These are phyloP conservation scores for Allantophomopsis lycopodina DNA, from an alignment of 2,329 filamentous ascomycete species.

Conservation along the genomic window DNA sequence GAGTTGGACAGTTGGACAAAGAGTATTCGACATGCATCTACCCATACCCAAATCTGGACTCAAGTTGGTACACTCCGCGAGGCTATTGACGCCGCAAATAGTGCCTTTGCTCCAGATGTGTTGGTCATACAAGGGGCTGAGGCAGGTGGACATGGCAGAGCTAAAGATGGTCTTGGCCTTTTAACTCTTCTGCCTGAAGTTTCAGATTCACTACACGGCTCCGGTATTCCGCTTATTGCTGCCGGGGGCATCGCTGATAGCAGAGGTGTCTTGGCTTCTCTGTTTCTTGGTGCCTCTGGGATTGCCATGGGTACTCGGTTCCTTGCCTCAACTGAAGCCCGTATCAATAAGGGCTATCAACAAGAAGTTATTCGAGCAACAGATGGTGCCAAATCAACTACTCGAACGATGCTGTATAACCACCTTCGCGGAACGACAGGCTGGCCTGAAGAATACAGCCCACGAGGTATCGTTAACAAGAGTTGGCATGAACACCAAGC, in stretches of 20 bases:
- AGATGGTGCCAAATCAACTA: conserved; percentile 33
- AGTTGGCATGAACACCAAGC: conserved; percentile 15
- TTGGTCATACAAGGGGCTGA: conserved; percentile 15
- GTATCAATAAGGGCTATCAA: conserved; percentile 27
- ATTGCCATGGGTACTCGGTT: conserved; percentile 32
- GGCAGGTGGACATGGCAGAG: conserved; percentile 15
- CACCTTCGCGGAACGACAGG: conserved; percentile 33
- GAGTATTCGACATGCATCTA: conserved; percentile 4
- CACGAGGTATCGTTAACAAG: conserved; percentile 36
- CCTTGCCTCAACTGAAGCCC: conserved; percentile 27
- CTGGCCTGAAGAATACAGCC: conserved; percentile 42
- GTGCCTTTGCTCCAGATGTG: conserved; percentile 7
- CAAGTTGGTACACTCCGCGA: conserved; percentile 10
- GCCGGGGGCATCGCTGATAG: conserved; percentile 10
- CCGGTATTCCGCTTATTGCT: conserved; percentile 2
- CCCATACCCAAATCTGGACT: conserved; percentile 8
- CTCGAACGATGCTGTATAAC: conserved; percentile 33
- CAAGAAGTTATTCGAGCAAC: conserved; percentile 25
- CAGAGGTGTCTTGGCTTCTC: conserved; percentile 15
- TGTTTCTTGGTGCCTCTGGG: conserved; percentile 21
- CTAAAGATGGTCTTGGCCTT: neutral
- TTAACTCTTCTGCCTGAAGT: conserved; percentile 3
- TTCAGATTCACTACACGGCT: neutral
- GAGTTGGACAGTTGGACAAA: conserved; percentile 10
- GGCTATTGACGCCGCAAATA: conserved; percentile 4